Conservation (phyloP, 331 rosid species). For the Rhamnella rubrinervis region DNA sequence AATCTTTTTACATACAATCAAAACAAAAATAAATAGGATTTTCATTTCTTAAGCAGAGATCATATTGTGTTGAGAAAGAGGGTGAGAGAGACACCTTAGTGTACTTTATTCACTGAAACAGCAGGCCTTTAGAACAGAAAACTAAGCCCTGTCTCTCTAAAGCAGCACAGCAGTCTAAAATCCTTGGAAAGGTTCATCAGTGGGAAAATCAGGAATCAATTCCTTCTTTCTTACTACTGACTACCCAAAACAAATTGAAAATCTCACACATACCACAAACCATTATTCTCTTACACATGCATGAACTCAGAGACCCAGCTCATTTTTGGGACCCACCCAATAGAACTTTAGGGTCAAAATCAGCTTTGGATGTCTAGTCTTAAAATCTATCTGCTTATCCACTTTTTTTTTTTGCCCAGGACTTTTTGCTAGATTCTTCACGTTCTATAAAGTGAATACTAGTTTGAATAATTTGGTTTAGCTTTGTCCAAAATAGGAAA, state of each 20-base stretch:
- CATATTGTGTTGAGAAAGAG: not conserved
- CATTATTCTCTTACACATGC: no score
- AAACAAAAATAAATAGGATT: no score
- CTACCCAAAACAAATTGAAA: no score
- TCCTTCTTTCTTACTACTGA: not conserved
- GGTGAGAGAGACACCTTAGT: not conserved
- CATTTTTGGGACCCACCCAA: slow-evolving; percentile 13
- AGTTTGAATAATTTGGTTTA: not conserved
- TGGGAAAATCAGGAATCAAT: slow-evolving; percentile 14
- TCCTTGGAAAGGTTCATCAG: slow-evolving; percentile 18
- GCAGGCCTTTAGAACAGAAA: slow-evolving; percentile 15
- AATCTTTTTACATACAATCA: no score
- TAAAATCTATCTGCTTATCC: not conserved
- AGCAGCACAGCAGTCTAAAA: slow-evolving; percentile 19
- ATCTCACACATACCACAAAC: no score
- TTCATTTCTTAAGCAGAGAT: no score
- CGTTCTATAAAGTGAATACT: not conserved
- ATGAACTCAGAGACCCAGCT: slow-evolving; percentile 6
- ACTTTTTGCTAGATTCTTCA: slow-evolving; percentile 4
- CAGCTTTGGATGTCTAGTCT: slow-evolving; percentile 9
- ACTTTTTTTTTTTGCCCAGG: not conserved
- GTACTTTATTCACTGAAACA: slow-evolving; percentile 9
- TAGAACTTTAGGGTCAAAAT: slow-evolving; percentile 22
- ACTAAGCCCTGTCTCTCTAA: slow-evolving; percentile 3
- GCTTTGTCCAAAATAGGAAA: slow-evolving; percentile 8